phyloP scores from a whole-genome alignment of 208 protist species.

The Spongospora subterranea region DNA sequence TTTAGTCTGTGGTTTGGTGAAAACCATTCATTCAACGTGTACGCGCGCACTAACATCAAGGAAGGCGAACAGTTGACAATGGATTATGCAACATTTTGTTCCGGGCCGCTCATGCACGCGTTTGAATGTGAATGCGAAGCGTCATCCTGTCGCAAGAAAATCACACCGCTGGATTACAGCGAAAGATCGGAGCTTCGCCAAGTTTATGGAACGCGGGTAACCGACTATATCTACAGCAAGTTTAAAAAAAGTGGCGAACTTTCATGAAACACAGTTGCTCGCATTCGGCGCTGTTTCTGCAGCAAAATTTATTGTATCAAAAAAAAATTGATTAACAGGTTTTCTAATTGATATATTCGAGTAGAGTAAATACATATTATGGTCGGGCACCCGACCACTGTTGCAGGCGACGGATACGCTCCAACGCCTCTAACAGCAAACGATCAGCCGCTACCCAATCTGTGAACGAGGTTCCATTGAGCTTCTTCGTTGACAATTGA shows the following conservation, averaged over 20 bases:
- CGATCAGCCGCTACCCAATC: not conserved
- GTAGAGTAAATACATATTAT: too few relatives aligned
- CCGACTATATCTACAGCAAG: slow-evolving; percentile 40
- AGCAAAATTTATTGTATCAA: slow-evolving; percentile 9
- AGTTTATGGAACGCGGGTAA: not conserved
- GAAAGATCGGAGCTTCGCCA: not conserved
- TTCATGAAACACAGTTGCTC: not conserved
- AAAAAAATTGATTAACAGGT: slow-evolving; percentile 32
- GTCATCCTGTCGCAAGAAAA: not conserved
- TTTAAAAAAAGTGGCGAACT: not conserved
- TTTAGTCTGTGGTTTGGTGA: slow-evolving; percentile 44
- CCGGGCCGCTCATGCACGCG: slow-evolving; percentile 43
- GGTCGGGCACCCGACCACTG: too few relatives aligned
- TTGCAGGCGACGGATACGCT: too few relatives aligned
- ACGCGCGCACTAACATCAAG: not conserved
- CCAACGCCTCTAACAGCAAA: not conserved
- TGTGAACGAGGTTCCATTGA: not conserved
- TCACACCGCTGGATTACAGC: slow-evolving; percentile 33
- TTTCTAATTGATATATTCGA: too few relatives aligned
- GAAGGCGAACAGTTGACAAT: slow-evolving; percentile 6
- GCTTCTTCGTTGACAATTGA: not conserved
- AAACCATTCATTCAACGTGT: slow-evolving; percentile 56
- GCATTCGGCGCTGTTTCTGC: not conserved
- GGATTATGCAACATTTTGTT: slow-evolving; percentile 55
- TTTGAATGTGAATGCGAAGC: not conserved